Percentiles rank a stretch among this genome's conserved stretches.
Conservation (phyloP, 176 grass and related monocot genomes). For the Hordeum marinum region DNA sequence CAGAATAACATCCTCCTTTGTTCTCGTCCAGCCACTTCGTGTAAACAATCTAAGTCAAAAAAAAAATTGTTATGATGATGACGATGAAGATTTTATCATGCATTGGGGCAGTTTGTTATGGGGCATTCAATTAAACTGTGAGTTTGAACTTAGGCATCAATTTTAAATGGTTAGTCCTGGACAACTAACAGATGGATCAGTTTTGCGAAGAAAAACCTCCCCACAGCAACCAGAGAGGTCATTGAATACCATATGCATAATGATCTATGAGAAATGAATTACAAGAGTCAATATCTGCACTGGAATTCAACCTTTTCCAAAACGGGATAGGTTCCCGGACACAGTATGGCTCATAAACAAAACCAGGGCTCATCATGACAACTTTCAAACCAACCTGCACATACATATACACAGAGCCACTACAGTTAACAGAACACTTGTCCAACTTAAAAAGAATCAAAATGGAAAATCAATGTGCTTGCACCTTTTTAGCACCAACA, state of each 20-base stretch:
- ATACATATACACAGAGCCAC: constrained; percentile 18
- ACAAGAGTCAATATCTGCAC: background rate
- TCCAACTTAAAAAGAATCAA: background rate
- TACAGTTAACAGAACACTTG: background rate
- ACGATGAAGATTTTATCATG: background rate
- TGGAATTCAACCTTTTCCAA: constrained; percentile 65
- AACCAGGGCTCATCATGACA: constrained; percentile 82
- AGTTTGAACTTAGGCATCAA: background rate
- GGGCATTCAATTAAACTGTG: background rate
- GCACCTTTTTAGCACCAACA: constrained; percentile 35
- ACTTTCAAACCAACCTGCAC: constrained; percentile 60
- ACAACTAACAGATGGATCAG: background rate
- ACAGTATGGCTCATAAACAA: constrained; percentile 83
- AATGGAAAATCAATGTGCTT: constrained; percentile 11
- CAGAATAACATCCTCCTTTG: constrained; percentile 82
- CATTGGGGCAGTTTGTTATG: background rate
- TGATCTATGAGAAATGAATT: background rate
- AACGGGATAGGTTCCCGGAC: constrained; percentile 68
- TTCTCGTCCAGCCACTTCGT: constrained; percentile 88
- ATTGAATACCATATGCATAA: background rate
- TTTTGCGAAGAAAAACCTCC: background rate
- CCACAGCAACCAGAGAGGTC: background rate
- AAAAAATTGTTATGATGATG: constrained; percentile 11
- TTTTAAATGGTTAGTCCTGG: background rate
- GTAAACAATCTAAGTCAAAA: constrained; percentile 89